phyloP scores from a whole-genome alignment of 768 basidiomycete species.

The Suillus luteus region DNA sequence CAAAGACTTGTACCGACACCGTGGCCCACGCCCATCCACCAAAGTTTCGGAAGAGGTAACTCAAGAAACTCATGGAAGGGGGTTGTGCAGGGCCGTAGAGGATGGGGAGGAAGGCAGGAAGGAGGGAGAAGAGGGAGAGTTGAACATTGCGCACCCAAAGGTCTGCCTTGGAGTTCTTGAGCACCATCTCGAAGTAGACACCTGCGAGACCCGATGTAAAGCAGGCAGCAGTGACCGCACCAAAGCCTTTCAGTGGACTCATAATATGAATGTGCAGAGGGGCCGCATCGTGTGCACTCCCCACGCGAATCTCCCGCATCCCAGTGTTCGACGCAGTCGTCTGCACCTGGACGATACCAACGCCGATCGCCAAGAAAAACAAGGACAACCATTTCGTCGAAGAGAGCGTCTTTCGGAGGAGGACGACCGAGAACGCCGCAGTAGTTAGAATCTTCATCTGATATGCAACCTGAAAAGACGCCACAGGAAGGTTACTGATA shows the following conservation, averaged over 20 bases:
- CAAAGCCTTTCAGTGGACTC: slow-evolving; percentile 80
- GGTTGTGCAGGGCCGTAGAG: slow-evolving; percentile 51
- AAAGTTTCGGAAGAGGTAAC: slow-evolving; percentile 80
- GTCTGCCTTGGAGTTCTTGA: slow-evolving; percentile 81
- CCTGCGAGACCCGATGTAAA: slow-evolving; percentile 89
- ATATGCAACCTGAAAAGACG: slow-evolving; percentile 97
- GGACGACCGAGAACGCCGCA: slow-evolving; percentile 84
- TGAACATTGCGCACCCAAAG: slow-evolving; percentile 92
- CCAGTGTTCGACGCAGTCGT: slow-evolving; percentile 42
- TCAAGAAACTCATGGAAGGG: slow-evolving; percentile 50
- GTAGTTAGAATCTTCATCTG: slow-evolving; percentile 99
- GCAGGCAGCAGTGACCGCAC: slow-evolving; percentile 83
- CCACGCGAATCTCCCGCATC: slow-evolving; percentile 47
- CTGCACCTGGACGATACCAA: slow-evolving; percentile 95
- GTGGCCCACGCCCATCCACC: slow-evolving; percentile 96
- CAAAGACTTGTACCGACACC: slow-evolving; percentile 86
- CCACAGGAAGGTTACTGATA: slow-evolving; percentile 91
- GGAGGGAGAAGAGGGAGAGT: slow-evolving; percentile 84
- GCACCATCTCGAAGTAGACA: slow-evolving; percentile 93
- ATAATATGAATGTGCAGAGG: slow-evolving; percentile 67
- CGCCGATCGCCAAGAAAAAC: slow-evolving; percentile 87
- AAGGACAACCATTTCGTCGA: slow-evolving; percentile 85
- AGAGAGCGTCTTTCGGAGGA: slow-evolving; percentile 75
- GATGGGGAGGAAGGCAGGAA: slow-evolving; percentile 86
- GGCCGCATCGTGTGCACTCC: slow-evolving; percentile 68